Conservation (phyloP, 495 filamentous ascomycete species). For the Hypoxylon rickii region DNA sequence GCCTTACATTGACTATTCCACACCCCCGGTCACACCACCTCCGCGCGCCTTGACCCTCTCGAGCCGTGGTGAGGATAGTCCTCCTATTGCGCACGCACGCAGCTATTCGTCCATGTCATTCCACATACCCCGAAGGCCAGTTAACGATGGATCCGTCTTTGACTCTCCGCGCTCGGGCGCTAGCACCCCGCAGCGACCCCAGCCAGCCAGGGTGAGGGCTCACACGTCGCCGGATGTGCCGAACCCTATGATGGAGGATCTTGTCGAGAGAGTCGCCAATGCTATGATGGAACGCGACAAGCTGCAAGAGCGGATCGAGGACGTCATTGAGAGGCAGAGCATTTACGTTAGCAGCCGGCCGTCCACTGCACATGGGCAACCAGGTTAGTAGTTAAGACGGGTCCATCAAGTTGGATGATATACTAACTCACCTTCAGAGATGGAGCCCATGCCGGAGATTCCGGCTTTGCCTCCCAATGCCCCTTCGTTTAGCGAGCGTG, state of each 20-base stretch:
- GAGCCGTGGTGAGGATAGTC: conserved; percentile 44
- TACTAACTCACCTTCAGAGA: conserved; percentile 34
- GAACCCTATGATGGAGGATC: conserved; percentile 44
- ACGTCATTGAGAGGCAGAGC: conserved; percentile 57
- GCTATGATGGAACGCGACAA: conserved; percentile 57
- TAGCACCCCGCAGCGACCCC: conserved; percentile 30
- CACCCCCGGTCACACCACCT: conserved; percentile 44
- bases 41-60: conserved; percentile 43
- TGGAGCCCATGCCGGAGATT: conserved; percentile 53
- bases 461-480: conserved; percentile 51
- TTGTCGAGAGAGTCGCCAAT: conserved; percentile 56
- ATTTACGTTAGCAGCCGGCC: conserved; percentile 56
- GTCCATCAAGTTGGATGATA: not conserved
- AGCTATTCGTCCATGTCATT: conserved; percentile 57
- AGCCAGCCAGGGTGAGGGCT: conserved; percentile 39
- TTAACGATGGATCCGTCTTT: conserved; percentile 39
- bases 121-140: conserved; percentile 53
- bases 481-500: conserved; percentile 54
- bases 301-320: conserved; percentile 58
- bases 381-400: conserved; percentile 19
- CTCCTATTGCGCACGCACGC: conserved; percentile 45
- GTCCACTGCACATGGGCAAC: conserved; percentile 44
- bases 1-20: conserved; percentile 50
- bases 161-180: conserved; percentile 36
- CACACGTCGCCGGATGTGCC: conserved; percentile 33